phyloP scores from a whole-genome alignment of 148 eudicot species.

The Fagopyrum homotropicum region DNA sequence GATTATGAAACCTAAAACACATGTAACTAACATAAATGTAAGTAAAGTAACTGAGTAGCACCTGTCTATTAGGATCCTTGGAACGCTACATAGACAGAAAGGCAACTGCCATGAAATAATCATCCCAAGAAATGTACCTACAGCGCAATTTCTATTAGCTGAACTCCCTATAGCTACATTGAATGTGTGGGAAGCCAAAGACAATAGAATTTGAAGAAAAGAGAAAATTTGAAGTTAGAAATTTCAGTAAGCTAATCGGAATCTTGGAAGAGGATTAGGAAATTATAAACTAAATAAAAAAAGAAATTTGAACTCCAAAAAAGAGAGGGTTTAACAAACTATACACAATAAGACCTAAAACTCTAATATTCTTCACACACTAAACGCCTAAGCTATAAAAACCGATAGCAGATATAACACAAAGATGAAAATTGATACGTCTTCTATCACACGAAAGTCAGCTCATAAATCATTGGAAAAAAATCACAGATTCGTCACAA shows the following conservation, averaged over 20 bases:
- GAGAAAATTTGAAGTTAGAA: not conserved
- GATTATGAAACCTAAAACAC: too few species aligned
- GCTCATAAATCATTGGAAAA: too few species aligned
- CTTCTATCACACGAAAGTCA: not conserved
- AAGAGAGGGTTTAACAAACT: not conserved
- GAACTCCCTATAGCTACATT: not conserved
- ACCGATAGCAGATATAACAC: not conserved
- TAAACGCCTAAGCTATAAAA: not conserved
- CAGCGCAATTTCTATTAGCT: not conserved
- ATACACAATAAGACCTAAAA: not conserved
- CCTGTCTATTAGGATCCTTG: conserved; percentile 96
- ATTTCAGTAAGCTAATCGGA: not conserved
- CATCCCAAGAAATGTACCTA: conserved; percentile 94
- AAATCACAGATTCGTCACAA: not conserved
- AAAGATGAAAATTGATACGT: not conserved
- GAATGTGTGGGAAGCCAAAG: not conserved
- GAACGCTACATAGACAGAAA: conserved; percentile 92
- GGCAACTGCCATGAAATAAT: conserved; percentile 92
- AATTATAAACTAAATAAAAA: not conserved
- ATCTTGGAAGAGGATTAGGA: not conserved
- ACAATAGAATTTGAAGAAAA: not conserved
- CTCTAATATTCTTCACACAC: not conserved
- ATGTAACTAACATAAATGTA: not conserved
- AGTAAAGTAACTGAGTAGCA: conserved; percentile 13
- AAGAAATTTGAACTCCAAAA: not conserved